Evolutionary conservation across 116 monocot species (phyloP).

Genomic region (Trichopus zeylanicus): DNA sequence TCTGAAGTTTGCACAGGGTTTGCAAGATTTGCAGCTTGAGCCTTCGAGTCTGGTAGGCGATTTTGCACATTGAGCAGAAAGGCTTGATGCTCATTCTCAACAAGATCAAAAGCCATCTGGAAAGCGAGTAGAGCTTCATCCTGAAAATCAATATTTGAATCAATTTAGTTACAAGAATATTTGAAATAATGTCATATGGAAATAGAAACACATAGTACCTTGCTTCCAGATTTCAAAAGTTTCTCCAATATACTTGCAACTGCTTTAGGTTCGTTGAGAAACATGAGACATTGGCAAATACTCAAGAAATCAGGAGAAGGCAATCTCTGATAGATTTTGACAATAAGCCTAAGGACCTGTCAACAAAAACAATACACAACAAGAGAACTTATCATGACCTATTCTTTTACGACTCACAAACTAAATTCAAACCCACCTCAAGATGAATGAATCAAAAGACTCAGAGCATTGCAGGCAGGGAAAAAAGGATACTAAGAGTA

Average conservation of each 20-base stretch:
- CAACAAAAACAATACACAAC: slow-evolving; percentile 12
- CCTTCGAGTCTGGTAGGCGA: slow-evolving; percentile 25
- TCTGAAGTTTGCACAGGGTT: slow-evolving; percentile 20
- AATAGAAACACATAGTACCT: slow-evolving; percentile 52
- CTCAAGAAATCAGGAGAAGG: slow-evolving; percentile 90
- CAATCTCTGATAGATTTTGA: slow-evolving; percentile 76
- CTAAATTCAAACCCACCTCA: neutral
- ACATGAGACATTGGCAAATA: slow-evolving; percentile 96
- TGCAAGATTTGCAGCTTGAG: slow-evolving; percentile 14
- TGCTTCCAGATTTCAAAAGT: slow-evolving; percentile 63
- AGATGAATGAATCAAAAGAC: no score
- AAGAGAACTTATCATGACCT: neutral
- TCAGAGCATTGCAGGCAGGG: no score
- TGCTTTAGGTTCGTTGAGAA: slow-evolving; percentile 73
- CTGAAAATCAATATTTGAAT: slow-evolving; percentile 33
- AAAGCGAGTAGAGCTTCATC: slow-evolving; percentile 88
- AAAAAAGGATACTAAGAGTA: no score
- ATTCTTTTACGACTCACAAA: neutral
- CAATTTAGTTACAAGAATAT: neutral
- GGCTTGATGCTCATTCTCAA: slow-evolving; percentile 96
- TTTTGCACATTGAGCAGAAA: slow-evolving; percentile 74
- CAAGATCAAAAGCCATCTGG: slow-evolving; percentile 95
- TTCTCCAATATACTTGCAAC: slow-evolving; percentile 78
- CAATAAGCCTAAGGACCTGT: slow-evolving; percentile 90
- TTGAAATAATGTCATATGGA: slow-evolving; percentile 9